phyloP scores from a whole-genome alignment of 495 filamentous ascomycete species.

The Margaritispora aquatica region DNA sequence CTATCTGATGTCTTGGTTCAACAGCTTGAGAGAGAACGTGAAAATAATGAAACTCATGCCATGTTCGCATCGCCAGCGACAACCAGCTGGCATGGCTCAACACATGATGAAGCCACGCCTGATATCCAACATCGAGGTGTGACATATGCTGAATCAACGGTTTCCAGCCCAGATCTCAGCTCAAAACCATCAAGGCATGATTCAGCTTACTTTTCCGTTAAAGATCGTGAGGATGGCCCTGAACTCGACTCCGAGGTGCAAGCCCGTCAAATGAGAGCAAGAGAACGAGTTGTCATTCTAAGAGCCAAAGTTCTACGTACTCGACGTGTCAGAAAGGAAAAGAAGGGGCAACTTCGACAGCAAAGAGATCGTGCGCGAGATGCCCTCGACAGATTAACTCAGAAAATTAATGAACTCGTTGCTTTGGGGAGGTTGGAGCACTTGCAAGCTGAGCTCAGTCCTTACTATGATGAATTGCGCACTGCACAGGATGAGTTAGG shows the following conservation, averaged over 20 bases:
- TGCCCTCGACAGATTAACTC: slow-evolving; percentile 5
- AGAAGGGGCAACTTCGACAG: not conserved
- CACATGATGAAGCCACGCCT: not conserved
- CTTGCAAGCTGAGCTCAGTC: not conserved
- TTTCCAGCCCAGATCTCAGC: not conserved
- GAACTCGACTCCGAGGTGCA: slow-evolving; percentile 1
- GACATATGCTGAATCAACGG: not conserved
- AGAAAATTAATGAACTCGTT: slow-evolving; percentile 4
- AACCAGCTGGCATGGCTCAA: not conserved
- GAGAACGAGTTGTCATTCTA: slow-evolving; percentile 16
- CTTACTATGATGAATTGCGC: slow-evolving; percentile 9
- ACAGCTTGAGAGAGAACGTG: not conserved
- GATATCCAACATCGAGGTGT: not conserved
- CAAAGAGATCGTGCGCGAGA: slow-evolving; percentile 6
- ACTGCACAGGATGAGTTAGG: slow-evolving; percentile 15
- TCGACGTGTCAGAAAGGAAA: slow-evolving; percentile 3
- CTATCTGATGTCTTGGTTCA: not conserved
- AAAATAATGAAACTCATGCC: not conserved
- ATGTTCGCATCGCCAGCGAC: not conserved
- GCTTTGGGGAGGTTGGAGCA: slow-evolving; percentile 3
- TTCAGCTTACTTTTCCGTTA: slow-evolving; percentile 15
- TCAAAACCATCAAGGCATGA: slow-evolving; percentile 9
- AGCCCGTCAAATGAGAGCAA: slow-evolving; percentile 5
- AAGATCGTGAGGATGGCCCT: slow-evolving; percentile 1
- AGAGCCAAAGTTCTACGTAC: slow-evolving; percentile 12